Evolutionary conservation across 805 yeast species (phyloP).

Genomic region (Candida succiphila): DNA sequence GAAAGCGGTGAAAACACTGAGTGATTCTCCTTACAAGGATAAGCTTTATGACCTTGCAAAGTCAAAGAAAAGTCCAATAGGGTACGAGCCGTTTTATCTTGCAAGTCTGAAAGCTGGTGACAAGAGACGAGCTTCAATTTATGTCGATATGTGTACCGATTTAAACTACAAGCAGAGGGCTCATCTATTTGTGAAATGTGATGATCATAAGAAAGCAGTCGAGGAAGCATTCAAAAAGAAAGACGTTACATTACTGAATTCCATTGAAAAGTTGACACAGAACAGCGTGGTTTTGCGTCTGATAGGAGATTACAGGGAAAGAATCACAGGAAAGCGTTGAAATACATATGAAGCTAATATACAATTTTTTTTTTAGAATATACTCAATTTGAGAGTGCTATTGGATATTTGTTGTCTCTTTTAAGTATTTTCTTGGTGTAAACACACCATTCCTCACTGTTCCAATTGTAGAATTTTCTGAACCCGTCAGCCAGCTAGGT

Average conservation of each 20-base stretch:
- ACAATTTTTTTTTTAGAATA: neutral
- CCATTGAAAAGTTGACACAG: conserved; percentile 13
- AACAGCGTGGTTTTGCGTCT: conserved; percentile 11
- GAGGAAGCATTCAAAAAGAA: conserved; percentile 35
- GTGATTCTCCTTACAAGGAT: conserved; percentile 35
- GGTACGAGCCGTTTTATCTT: conserved; percentile 54
- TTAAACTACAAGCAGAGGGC: conserved; percentile 36
- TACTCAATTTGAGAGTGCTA: neutral
- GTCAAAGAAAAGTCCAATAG: conserved; percentile 55
- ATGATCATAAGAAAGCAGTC: conserved; percentile 40
- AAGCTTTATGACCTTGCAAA: conserved; percentile 44
- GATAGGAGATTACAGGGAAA: conserved; percentile 11
- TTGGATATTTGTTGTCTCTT: neutral
- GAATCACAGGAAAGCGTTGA: conserved; percentile 14
- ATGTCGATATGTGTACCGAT: conserved; percentile 41
- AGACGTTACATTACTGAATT: conserved; percentile 25
- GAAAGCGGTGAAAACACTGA: conserved; percentile 37
- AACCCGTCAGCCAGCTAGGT: conserved; percentile 78
- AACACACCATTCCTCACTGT: conserved; percentile 28
- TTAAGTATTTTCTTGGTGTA: conserved; percentile 2
- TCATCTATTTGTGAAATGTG: conserved; percentile 40
- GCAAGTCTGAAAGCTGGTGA: conserved; percentile 46
- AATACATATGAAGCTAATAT: neutral
- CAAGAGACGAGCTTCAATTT: conserved; percentile 46
- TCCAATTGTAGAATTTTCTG: conserved; percentile 50